Evolutionary conservation across 352 stramenopile species (phyloP).

Genomic region (Phytophthora sp.): DNA sequence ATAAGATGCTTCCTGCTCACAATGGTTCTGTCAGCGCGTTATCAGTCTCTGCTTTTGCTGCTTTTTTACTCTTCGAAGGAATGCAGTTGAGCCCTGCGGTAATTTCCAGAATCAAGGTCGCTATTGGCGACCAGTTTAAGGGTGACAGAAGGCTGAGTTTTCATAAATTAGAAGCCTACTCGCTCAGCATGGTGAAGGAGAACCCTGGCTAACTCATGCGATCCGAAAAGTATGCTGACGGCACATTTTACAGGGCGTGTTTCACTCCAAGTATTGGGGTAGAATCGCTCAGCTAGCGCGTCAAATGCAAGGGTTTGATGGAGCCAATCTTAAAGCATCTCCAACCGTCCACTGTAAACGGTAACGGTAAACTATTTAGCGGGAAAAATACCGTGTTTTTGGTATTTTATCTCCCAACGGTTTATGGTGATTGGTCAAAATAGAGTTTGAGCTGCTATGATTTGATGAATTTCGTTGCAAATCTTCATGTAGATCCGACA

Average conservation of each 20-base stretch:
- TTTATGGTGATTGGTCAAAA: too few species aligned
- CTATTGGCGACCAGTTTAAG: not conserved
- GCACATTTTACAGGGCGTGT: slow-evolving; percentile 7
- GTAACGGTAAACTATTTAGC: too few species aligned
- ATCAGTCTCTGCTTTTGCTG: not conserved
- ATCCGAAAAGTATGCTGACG: slow-evolving; percentile 1
- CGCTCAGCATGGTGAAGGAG: not conserved
- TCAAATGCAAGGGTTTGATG: slow-evolving; percentile 18
- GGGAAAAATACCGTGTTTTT: too few species aligned
- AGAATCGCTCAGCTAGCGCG: not conserved
- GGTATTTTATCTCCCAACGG: too few species aligned
- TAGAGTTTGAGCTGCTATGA: too few species aligned
- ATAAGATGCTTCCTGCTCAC: slow-evolving; percentile 2
- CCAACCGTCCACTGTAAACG: too few species aligned
- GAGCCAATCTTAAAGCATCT: slow-evolving; percentile 22
- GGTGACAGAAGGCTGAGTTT: not conserved
- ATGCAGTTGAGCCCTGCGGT: not conserved
- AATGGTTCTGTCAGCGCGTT: slow-evolving; percentile 1
- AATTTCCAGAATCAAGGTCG: slow-evolving; percentile 1
- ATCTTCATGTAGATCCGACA: too few species aligned
- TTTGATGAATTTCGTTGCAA: too few species aligned
- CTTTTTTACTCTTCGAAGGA: not conserved
- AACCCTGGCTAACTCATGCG: not conserved
- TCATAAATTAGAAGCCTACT: not conserved
- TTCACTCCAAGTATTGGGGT: slow-evolving; percentile 4